Conservation (phyloP, 1,284 basidiomycete species). For the Pascua sp. region DNA sequence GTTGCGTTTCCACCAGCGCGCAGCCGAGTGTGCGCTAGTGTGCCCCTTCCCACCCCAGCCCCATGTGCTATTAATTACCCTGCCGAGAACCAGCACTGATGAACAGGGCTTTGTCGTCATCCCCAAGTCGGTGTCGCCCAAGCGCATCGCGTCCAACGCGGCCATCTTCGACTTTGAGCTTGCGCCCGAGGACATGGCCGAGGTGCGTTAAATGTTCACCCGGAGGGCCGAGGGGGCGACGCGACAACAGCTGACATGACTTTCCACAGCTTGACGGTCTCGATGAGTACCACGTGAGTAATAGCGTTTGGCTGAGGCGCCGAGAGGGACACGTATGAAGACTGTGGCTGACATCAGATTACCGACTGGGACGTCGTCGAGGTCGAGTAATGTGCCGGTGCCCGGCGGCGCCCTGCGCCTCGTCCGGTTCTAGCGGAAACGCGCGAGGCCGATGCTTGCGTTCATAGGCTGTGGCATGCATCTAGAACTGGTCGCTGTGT, state of each 20-base stretch:
- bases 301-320: not conserved
- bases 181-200: slow-evolving; percentile 49
- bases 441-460: not conserved
- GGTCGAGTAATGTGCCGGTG: not conserved
- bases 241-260: too few relatives aligned
- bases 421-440: too few relatives aligned
- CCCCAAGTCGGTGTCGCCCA: slow-evolving; percentile 53
- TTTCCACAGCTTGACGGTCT: not conserved
- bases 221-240: too few relatives aligned
- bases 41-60: too few relatives aligned
- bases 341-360: not conserved
- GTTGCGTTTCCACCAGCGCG: too few relatives aligned
- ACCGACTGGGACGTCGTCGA: not conserved
- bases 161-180: slow-evolving; percentile 54
- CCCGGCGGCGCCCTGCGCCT: not conserved
- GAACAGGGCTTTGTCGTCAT: slow-evolving; percentile 48
- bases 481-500: not conserved
- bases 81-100: slow-evolving; percentile 1
- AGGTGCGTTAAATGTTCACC: slow-evolving; percentile 26
- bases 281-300: not conserved
- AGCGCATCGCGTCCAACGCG: slow-evolving; percentile 53
- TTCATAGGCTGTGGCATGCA: not conserved
- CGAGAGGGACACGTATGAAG: too few relatives aligned
- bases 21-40: too few relatives aligned
- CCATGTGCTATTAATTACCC: not conserved